These are phyloP conservation scores for Colletotrichum sublineola DNA, from an alignment of 2,329 filamentous ascomycete genomes.

Conservation along the genomic window DNA sequence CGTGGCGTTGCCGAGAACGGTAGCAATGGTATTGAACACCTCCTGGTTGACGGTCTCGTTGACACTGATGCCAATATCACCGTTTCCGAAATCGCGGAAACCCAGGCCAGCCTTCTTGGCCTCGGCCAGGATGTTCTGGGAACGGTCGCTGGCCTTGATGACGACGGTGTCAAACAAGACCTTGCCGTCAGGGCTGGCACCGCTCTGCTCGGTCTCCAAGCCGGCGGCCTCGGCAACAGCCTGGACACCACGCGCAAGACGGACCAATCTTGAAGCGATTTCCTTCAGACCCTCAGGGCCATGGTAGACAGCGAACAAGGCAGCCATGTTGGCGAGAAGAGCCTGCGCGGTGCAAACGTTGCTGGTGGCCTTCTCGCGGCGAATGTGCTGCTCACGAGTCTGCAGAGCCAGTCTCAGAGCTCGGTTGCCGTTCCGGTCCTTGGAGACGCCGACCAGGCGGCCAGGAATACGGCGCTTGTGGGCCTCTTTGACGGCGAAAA, in stretches of 20 bases:
- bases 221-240: constrained; percentile 73
- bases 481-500: constrained; percentile 92
- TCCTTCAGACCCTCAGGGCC: constrained; percentile 85
- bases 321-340: constrained; percentile 93
- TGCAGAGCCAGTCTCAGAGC: constrained; percentile 89
- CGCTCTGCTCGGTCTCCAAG: constrained; percentile 71
- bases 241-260: constrained; percentile 78
- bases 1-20: constrained; percentile 48
- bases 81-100: constrained; percentile 72
- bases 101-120: constrained; percentile 68
- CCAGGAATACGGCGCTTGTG: constrained; percentile 96
- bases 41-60: constrained; percentile 74
- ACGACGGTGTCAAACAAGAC: constrained; percentile 86
- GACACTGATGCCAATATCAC: constrained; percentile 78
- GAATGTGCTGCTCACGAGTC: constrained; percentile 95
- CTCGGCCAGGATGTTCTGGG: constrained; percentile 63
- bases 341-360: constrained; percentile 98
- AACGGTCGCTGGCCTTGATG: constrained; percentile 68
- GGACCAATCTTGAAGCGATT: constrained; percentile 84
- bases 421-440: constrained; percentile 85
- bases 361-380: constrained; percentile 95
- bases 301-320: constrained; percentile 95
- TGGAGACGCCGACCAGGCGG: constrained; percentile 89
- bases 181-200: constrained; percentile 66
- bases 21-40: constrained; percentile 62